Conservation (phyloP, 441 rosid species). For the Monsonia emarginata region DNA sequence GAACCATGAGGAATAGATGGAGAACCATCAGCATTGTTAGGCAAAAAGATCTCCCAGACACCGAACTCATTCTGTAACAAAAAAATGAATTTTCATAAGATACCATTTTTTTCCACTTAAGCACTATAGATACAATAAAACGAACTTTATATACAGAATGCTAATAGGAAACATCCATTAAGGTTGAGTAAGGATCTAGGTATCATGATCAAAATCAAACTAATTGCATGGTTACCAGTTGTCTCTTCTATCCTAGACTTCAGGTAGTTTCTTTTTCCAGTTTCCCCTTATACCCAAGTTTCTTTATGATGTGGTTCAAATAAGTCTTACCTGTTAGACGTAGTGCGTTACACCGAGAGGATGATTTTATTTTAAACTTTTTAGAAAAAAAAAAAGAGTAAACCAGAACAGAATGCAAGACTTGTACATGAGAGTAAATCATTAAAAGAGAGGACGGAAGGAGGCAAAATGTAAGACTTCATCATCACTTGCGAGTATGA, state of each 20-base stretch:
- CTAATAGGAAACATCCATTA: constrained; percentile 9
- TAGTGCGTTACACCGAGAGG: too few relatives aligned
- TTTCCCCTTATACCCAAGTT: too few relatives aligned
- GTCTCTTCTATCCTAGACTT: background rate
- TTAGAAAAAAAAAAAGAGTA: too few relatives aligned
- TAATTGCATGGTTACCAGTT: background rate
- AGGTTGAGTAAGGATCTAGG: background rate
- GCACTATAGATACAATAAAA: background rate
- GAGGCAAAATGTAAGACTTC: background rate
- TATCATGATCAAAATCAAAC: constrained; percentile 10
- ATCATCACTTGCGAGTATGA: too few relatives aligned
- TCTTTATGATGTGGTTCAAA: too few relatives aligned
- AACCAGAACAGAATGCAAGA: too few relatives aligned
- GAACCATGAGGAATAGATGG: constrained; percentile 93
- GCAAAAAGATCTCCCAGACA: constrained; percentile 93
- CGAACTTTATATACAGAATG: constrained; percentile 2
- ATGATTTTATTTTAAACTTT: too few relatives aligned
- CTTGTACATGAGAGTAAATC: too few relatives aligned
- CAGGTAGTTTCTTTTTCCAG: too few relatives aligned
- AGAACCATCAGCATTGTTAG: constrained; percentile 83
- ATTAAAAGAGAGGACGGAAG: background rate
- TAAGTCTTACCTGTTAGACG: too few relatives aligned
- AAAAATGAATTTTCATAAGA: background rate
- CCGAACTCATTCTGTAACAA: constrained; percentile 78
- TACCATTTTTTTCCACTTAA: background rate